Base-by-base conservation (phyloP, 305 asterid species). In the Striga hermonthica region DNA sequence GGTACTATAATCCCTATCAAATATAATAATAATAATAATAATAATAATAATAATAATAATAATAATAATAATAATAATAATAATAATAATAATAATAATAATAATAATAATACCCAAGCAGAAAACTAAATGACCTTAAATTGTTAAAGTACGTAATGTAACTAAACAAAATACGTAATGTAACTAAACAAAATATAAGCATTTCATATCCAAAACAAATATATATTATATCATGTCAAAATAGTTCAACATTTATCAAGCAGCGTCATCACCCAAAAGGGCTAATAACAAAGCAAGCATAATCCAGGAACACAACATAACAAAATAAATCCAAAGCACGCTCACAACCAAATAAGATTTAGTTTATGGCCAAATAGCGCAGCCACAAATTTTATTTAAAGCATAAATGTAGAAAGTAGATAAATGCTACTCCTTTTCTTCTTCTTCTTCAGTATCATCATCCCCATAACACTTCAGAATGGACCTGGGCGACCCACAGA, bases 401-500 rank as follows among this genome's bases (percentile, higher is more conserved):
- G 9, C 58, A 58, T 63, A 58, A 36, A 41, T 6, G 9, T 50
- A 35, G 48, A 9, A 11, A 48, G 59, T 57, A 8, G 11, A 9
- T 9, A 6, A 57, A 60, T 58, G 74, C 79, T 78, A 79, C 83
- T 81, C 88, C 89, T 77, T 75, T 77, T 82, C 85, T 79, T 78
- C 79, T 22, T 22, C 31, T 53, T 84, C 97, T 64, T 81, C 95
- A 4, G 76, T 78, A 14, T 78, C 83, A 49, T 82, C 88, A 16
- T 79, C 83, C 69, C 83, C 77, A 56, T 80, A 81, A 71, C 92
- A 82, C 53, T 84, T 80, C 83, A 90, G 79, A 72, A 65, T 85
- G 12, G 95, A 86, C 81, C 81, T 85, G 4, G 97, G 94, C 28
- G 95, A 90, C 38, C 78, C 81, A 73, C 86, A 85, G 11, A 54